Percentiles rank a stretch among this genome's conserved stretches.
These are phyloP conservation scores for Naganishia cerealis DNA, from an alignment of 1,284 basidiomycete species.

Conservation along the genomic window DNA sequence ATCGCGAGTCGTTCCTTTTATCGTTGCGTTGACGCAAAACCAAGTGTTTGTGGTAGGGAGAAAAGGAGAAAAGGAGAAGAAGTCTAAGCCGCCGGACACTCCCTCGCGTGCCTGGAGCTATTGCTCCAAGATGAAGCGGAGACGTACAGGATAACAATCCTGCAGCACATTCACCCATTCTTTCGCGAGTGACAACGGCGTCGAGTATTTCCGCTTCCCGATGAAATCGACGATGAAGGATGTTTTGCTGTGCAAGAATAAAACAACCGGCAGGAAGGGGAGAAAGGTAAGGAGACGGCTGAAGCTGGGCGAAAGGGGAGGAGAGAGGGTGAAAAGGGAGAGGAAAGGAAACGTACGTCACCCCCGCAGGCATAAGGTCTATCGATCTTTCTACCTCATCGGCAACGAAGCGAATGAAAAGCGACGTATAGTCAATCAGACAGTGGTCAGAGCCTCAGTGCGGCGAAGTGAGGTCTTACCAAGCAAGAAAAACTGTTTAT, in stretches of 20 bases:
- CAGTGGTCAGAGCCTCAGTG: no score
- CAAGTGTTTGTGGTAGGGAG: slow-evolving; percentile 39
- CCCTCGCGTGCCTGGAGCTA: not conserved
- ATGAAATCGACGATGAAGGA: slow-evolving; percentile 47
- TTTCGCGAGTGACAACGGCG: slow-evolving; percentile 30
- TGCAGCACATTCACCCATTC: slow-evolving; percentile 32
- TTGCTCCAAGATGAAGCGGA: not conserved
- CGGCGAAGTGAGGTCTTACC: not conserved
- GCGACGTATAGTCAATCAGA: no score
- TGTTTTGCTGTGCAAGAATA: slow-evolving; percentile 35
- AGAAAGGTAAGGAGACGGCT: not conserved
- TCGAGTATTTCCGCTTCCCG: slow-evolving; percentile 46
- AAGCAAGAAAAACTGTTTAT: slow-evolving; percentile 42
- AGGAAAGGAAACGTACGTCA: slow-evolving; percentile 39
- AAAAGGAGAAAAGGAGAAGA: not conserved
- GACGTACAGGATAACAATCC: slow-evolving; percentile 32
- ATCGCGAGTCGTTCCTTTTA: slow-evolving; percentile 46
- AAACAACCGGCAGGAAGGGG: not conserved
- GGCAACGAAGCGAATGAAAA: not conserved
- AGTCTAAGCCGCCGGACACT: not conserved
- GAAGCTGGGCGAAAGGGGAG: not conserved
- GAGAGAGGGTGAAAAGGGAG: not conserved
- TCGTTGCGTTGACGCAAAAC: slow-evolving; percentile 41
- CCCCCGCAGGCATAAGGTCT: slow-evolving; percentile 47
- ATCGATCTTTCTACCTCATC: slow-evolving; percentile 42